Evolutionary conservation across 345 rosid species (phyloP), one percentile per base, ranked within the genome.

Genomic region (Cardamine occulta): DNA sequence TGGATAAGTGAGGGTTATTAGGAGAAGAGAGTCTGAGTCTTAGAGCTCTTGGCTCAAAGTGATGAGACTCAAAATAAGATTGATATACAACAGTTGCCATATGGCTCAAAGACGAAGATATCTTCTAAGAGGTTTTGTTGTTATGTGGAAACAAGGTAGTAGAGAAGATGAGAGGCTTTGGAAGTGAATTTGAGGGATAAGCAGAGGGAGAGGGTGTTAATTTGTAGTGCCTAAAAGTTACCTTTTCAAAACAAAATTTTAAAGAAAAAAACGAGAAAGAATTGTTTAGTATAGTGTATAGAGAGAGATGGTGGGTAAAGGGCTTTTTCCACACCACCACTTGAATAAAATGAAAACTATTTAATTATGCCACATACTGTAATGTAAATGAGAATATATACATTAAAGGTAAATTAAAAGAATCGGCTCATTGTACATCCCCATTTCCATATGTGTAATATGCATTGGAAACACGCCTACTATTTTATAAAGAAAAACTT

Each of bases 71-170:
- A 8, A 85, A 85, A 57, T 85, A 72, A 21, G 96, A 84, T 64
- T 82, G 97, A 69, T 69, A 88, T 42, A 88, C 86, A 61, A 88
- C 61, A 14, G 94, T 87, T n/a, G 89, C 88, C 98, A 93, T 63
- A 13, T 91, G 17, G 53, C 32, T 61, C 55, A 35, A 15, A 19
- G 57, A 54, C 42, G 12, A 32, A 42, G 32, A 19, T 29, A 39
- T 58, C 52, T 72, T 26, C 65, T 52, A 68, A 55, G 60, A 52
- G 51, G 66, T 34, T 66, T 23, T 9, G 19, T 68, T 52, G 74
- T 59, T 63, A 12, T 42, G 63, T 42, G 53, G 68, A 39, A 65
- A 55, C 49, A 57, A 47, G 48, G 63, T 23, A 61, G 63, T 49
- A 66, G 55, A 68, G 52, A 47, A 75, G 62, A 59, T 40, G 55